A percentile compares a stretch with the other conserved stretches of the same genome.
These are phyloP conservation scores for Porpolomopsis calyptriformis DNA, from an alignment of 768 basidiomycete genomes.

Conservation along the genomic window DNA sequence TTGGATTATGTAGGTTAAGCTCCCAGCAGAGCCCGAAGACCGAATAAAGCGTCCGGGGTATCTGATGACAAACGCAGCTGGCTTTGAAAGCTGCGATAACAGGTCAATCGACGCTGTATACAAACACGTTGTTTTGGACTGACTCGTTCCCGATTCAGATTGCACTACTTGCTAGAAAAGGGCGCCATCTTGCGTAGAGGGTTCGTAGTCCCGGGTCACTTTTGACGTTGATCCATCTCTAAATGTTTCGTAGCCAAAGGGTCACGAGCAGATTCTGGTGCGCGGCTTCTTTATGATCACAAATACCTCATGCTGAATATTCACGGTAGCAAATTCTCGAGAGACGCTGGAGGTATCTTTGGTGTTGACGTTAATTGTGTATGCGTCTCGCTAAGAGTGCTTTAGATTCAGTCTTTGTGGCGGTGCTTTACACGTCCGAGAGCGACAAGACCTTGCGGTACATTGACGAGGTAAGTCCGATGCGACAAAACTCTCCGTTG, in stretches of 20 bases:
- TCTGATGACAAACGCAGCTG: conserved; percentile 67
- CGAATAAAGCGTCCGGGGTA: conserved; percentile 79
- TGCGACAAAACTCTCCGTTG: not conserved
- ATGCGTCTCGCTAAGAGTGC: conserved; percentile 4
- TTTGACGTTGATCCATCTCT: too few species aligned
- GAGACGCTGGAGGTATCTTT: conserved; percentile 40
- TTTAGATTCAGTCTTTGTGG: conserved; percentile 68
- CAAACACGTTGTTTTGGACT: conserved; percentile 10
- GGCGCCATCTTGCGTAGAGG: conserved; percentile 81
- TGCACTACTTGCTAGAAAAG: conserved; percentile 81
- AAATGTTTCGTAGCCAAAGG: conserved; percentile 44
- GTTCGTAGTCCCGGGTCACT: conserved; percentile 43
- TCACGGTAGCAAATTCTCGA: conserved; percentile 57
- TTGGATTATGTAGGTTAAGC: conserved; percentile 49
- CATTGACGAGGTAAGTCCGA: conserved; percentile 49
- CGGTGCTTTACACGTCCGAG: conserved; percentile 73
- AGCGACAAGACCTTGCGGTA: conserved; percentile 70
- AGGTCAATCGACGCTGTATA: conserved; percentile 33
- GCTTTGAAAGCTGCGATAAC: conserved; percentile 74
- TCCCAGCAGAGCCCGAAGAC: conserved; percentile 81
- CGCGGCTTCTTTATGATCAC: conserved; percentile 13
- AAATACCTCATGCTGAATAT: conserved; percentile 3
- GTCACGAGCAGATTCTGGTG: conserved; percentile 78
- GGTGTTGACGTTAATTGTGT: conserved; percentile 1
- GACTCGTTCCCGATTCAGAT: conserved; percentile 32